Conservation (phyloP, 2,329 filamentous ascomycete species). For the Fusarium pseudonygamai region DNA sequence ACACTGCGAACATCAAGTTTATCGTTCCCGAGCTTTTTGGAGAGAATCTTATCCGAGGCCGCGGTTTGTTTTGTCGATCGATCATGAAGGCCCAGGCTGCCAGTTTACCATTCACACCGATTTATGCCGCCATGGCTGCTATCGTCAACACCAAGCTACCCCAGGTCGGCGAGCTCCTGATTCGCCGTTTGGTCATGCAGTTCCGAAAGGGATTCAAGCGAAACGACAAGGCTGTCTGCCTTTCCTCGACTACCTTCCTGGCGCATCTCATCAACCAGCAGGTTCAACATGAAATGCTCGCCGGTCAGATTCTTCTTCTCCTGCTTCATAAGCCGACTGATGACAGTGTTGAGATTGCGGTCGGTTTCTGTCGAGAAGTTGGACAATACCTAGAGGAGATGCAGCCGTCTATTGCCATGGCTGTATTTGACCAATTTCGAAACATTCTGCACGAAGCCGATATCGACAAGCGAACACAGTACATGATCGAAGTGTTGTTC, state of each 20-base stretch:
- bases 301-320: constrained; percentile 91
- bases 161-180: constrained; percentile 89
- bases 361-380: constrained; percentile 90
- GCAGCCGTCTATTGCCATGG: constrained; percentile 86
- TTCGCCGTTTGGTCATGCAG: constrained; percentile 86
- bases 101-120: constrained; percentile 93
- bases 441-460: constrained; percentile 96
- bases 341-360: constrained; percentile 97
- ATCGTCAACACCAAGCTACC: constrained; percentile 98
- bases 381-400: constrained; percentile 96
- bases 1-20: constrained; percentile 96
- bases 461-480: constrained; percentile 98
- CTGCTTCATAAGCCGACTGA: constrained; percentile 95
- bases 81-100: constrained; percentile 99
- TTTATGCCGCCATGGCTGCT: constrained; percentile 94
- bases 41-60: constrained; percentile 91
- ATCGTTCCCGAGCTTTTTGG: constrained; percentile 96
- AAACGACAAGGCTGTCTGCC: constrained; percentile 96
- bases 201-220: constrained; percentile 96
- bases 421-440: constrained; percentile 95
- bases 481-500: constrained; percentile 98
- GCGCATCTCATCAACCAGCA: constrained; percentile 97
- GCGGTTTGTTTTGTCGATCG: constrained; percentile 91
- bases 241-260: constrained; percentile 92
- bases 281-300: constrained; percentile 92